These are phyloP conservation scores for Hansenula sp. DNA, from an alignment of 1,139 yeast species.

Conservation along the genomic window DNA sequence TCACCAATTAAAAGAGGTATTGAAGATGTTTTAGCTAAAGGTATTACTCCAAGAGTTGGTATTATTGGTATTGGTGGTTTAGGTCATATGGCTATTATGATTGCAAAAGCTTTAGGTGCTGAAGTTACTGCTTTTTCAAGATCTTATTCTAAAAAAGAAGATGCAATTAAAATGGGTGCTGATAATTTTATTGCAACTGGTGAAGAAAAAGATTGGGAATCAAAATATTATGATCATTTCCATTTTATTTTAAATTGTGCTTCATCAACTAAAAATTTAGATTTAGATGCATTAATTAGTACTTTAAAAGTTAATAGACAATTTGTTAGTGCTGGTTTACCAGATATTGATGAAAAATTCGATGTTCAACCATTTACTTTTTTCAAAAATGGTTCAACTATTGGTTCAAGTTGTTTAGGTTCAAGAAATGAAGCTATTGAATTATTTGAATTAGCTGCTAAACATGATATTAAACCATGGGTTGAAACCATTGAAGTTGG, in stretches of 20 bases:
- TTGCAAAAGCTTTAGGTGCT: conserved; percentile 55
- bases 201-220: conserved; percentile 37
- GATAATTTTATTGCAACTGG: conserved; percentile 46
- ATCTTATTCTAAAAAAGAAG: conserved; percentile 41
- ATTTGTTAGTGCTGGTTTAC: conserved; percentile 53
- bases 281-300: conserved; percentile 30
- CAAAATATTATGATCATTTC: conserved; percentile 29
- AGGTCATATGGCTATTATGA: conserved; percentile 56
- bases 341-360: conserved; percentile 38
- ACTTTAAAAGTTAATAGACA: conserved; percentile 40
- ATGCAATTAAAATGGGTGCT: conserved; percentile 50
- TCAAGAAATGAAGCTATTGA: conserved; percentile 51
- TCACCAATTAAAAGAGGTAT: conserved; percentile 45
- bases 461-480: conserved; percentile 53
- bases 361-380: conserved; percentile 41
- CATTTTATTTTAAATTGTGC: conserved; percentile 51
- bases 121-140: conserved; percentile 53
- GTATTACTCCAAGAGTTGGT: conserved; percentile 42
- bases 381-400: conserved; percentile 37
- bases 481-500: conserved; percentile 51
- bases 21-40: conserved; percentile 27
- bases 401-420: conserved; percentile 32
- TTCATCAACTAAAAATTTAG: conserved; percentile 38
- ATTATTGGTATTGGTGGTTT: conserved; percentile 58
- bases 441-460: conserved; percentile 49